A percentile compares a stretch with the other conserved stretches of the same genome.
Evolutionary conservation across 345 rosid species (phyloP).

Genomic region (Acer yangbiense): DNA sequence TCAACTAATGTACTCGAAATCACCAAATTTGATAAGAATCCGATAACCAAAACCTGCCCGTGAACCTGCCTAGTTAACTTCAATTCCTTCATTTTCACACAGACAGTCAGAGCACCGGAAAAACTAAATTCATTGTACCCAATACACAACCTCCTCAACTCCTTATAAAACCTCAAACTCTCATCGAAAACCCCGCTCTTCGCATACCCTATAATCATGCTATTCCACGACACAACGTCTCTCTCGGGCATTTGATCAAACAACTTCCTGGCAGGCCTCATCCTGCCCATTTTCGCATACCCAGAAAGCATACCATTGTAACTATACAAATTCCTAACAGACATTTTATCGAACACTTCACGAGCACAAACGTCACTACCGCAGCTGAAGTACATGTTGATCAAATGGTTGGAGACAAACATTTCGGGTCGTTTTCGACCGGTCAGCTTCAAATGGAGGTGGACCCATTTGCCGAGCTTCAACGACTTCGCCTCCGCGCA

Average conservation of each 20-base stretch:
- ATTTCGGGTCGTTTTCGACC: constrained; percentile 52
- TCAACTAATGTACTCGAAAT: constrained; percentile 57
- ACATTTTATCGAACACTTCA: constrained; percentile 71
- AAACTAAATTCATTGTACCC: constrained; percentile 67
- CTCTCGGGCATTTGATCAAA: constrained; percentile 72
- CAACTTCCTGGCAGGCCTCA: constrained; percentile 55
- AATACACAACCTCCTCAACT: constrained; percentile 52
- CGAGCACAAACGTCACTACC: constrained; percentile 48
- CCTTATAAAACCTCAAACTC: constrained; percentile 53
- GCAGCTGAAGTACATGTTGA: constrained; percentile 50
- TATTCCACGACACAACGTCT: constrained; percentile 81
- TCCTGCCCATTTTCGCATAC: constrained; percentile 63
- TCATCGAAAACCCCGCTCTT: constrained; percentile 39
- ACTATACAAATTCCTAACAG: constrained; percentile 55
- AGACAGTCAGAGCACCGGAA: constrained; percentile 60
- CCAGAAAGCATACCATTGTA: constrained; percentile 77
- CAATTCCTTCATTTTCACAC: constrained; percentile 53
- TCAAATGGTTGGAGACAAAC: constrained; percentile 57
- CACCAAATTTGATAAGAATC: constrained; percentile 58
- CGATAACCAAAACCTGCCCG: constrained; percentile 72
- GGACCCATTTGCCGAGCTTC: constrained; percentile 66
- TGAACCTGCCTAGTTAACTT: constrained; percentile 63
- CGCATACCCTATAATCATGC: constrained; percentile 72
- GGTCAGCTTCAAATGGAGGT: constrained; percentile 76
- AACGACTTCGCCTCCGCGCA: constrained; percentile 54